Base-by-base conservation (phyloP, 768 basidiomycete species). In the Rhizopogon vesiculosus region DNA sequence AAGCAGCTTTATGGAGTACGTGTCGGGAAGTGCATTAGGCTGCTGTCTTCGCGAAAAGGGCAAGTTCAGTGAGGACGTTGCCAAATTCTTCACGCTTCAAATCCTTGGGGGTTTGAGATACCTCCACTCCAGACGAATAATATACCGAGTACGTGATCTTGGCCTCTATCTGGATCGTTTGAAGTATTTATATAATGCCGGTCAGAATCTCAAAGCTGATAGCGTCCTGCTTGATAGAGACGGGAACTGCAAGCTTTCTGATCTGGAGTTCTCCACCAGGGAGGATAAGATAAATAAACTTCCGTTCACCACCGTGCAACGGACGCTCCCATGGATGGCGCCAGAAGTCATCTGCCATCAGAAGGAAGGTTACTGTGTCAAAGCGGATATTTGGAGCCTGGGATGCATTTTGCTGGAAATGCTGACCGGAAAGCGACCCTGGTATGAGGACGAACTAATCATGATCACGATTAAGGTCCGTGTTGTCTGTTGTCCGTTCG, bases 271-370 rank as follows among this genome's bases (percentile, higher is more conserved):
- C 54, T 96, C 93, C 16, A 98, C 97, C 72, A 83, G 90, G 58
- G 93, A 85, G 59, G 93, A 90, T 59, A 93, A 96, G 57, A 82
- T 89, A 53, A 85, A 90, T 60, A 80, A 85, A 53, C 82, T 83
- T 63, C 89, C 89, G 48, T 86, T 83, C 60, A 96, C 94, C 1
- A 90, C 91, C 29, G 93, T 99, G 91, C 91, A 93, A 69, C 96
- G 97, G 22, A 95, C 94, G 19, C 89, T 98, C 38, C 98, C 97
- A 68, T 99, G 97, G 96, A 98, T 98, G 95, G 95, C 95, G 12
- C 95, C 96, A 0, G 95, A 93, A 74, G 92, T 97, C 52, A 83
- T 93, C 57, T 87, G 93, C 59, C 86, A 89, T 42, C 83, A 89
- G 68, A 86, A 87, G 69, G 87, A 89, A 63, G 93, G 93, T 0